Evolutionary conservation across 192 early-diverging fungal species (phyloP), one percentile per base, ranked within the genome.

Genomic region (Rhizoclosmatium sp.): DNA sequence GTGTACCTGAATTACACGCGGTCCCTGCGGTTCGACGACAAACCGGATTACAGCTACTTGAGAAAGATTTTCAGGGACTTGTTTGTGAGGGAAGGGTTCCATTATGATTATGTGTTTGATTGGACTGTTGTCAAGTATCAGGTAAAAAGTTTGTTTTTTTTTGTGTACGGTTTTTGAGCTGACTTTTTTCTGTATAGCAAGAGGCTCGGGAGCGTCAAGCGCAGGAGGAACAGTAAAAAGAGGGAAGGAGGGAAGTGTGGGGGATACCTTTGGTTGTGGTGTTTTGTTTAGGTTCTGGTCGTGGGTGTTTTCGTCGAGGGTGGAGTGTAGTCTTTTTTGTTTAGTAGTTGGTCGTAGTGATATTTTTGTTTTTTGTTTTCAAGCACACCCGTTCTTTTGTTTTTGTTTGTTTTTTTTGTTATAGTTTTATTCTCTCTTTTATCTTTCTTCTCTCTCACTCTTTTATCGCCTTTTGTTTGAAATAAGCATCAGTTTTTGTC

Each of bases 71-170:
- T 91, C 71, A 77, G 89, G 19, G 90, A 91, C 70, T 77, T 91
- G 65, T 91, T 91, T 71, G 81, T 91, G 31, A 79, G 90, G 12
- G 88, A 91, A 82, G 86, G 86, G n/a, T 89, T 84, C 70, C 85
- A 88, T 68, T 91, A 91, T 71, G 89, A 91, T 71, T 91, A 89
- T 79, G 89, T 89, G 42, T 91, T 91, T 81, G 90, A 91, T 82
- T 91, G 90, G 90, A 91, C 89, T 39, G 75, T 76, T 40, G 75
- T 76, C 14, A 76, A 76, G 48, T 76, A 76, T 39, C 75, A 76
- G 75, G 75, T 76, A 47, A 46, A 19, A 16, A 45, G 40, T 16
- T 40, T 56, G 0, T 71, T 5, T 49, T 40, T 49, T 2, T 56
- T 21, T 23, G 19, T 21, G 9, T 7, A 10, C 2, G 10, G 47